Evolutionary conservation across 2,329 filamentous ascomycete genomes (phyloP).

Genomic region (Raffaelea deltoideospora): DNA sequence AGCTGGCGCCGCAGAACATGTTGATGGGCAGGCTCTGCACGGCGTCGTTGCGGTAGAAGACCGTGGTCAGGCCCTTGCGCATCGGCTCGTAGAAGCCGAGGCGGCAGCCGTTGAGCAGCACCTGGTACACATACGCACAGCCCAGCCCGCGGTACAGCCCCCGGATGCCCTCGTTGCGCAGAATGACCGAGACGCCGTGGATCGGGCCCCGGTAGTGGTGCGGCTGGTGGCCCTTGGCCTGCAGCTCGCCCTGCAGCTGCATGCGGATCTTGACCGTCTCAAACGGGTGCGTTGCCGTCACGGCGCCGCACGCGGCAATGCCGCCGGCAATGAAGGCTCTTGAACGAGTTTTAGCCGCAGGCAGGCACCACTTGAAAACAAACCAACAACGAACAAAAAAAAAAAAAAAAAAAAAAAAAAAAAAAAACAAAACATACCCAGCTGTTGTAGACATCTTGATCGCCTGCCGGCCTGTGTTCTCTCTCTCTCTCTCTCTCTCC

Average conservation of each 20-base stretch:
- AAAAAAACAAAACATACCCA: slow-evolving; percentile 3
- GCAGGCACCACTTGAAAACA: too few species aligned
- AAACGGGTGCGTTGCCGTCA: slow-evolving; percentile 94
- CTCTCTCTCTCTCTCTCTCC: neutral
- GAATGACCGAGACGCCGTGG: slow-evolving; percentile 79
- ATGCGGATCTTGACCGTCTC: slow-evolving; percentile 98
- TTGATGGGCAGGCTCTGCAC: slow-evolving; percentile 81
- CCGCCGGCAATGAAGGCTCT: slow-evolving; percentile 91
- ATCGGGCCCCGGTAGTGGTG: slow-evolving; percentile 83
- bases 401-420: neutral
- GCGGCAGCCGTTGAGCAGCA: slow-evolving; percentile 90
- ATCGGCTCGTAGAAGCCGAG: slow-evolving; percentile 96
- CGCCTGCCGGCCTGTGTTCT: neutral
- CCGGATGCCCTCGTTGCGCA: slow-evolving; percentile 73
- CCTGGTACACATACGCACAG: slow-evolving; percentile 90
- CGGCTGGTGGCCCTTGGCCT: slow-evolving; percentile 69
- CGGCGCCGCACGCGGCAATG: slow-evolving; percentile 90
- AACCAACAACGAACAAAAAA: too few species aligned
- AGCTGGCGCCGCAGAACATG: slow-evolving; percentile 80
- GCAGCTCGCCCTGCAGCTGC: slow-evolving; percentile 91
- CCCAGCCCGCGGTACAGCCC: slow-evolving; percentile 83
- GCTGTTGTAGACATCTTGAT: slow-evolving; percentile 9
- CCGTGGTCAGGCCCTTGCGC: slow-evolving; percentile 52
- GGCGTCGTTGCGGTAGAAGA: slow-evolving; percentile 56
- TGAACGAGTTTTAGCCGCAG: too few species aligned